These are phyloP conservation scores for Lactarius vividus DNA, from an alignment of 768 basidiomycete genomes.

Conservation along the genomic window DNA sequence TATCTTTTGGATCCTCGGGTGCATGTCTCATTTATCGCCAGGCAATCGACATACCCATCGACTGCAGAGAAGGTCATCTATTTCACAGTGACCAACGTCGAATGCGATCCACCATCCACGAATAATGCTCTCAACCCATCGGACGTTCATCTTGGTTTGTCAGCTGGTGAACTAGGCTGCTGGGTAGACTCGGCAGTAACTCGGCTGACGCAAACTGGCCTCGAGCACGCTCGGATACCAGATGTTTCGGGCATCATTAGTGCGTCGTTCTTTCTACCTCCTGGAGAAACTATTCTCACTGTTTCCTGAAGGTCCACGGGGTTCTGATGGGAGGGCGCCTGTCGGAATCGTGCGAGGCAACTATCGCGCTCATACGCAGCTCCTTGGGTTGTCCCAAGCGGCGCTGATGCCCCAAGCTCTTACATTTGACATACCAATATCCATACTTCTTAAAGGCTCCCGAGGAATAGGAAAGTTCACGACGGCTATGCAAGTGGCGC, in stretches of 20 bases:
- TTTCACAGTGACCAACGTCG: conserved; percentile 77
- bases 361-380: conserved; percentile 42
- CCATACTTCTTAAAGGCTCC: conserved; percentile 74
- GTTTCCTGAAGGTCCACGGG: not conserved
- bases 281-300: not conserved
- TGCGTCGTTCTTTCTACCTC: conserved; percentile 39
- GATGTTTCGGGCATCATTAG: conserved; percentile 48
- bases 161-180: conserved; percentile 74
- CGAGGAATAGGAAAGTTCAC: conserved; percentile 83
- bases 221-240: conserved; percentile 65
- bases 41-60: conserved; percentile 12
- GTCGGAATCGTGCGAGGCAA: conserved; percentile 11
- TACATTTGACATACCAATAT: conserved; percentile 61
- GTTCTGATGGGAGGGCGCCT: not conserved
- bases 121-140: conserved; percentile 33
- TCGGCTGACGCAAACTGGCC: conserved; percentile 73
- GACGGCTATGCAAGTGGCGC: conserved; percentile 52
- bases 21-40: not conserved
- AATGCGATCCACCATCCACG: conserved; percentile 53
- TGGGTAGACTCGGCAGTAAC: conserved; percentile 76
- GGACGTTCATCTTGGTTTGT: conserved; percentile 54
- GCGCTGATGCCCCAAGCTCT: conserved; percentile 54
- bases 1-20: not conserved
- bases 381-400: conserved; percentile 60
- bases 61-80: conserved; percentile 53